Evolutionary conservation across 2,329 filamentous ascomycete genomes (phyloP), one percentile per base, ranked within the genome.

Genomic region (Paracorniculantispora psalliotae): DNA sequence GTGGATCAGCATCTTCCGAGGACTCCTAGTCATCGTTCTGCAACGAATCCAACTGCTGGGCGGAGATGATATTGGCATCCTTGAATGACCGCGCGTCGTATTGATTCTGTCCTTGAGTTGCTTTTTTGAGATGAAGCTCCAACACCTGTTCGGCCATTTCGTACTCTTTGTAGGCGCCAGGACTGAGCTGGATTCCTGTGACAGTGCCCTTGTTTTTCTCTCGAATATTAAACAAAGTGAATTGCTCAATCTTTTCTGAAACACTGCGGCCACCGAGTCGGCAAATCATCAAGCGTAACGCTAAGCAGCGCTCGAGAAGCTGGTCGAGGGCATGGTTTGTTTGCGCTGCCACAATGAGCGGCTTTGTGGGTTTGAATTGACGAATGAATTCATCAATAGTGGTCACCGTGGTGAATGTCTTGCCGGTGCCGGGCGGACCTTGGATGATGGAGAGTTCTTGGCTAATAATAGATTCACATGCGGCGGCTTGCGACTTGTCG

Each of bases 281-380:
- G 79, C 63, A 62, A 4, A 72, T 88, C 2, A 69, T 72, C 0
- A 65, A 57, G 1, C 75, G 68, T 26, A 12, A 51, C 2, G 13
- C 13, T 1, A 84, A 77, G 17, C 91, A 78, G 57, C 87, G 83
- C 1, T 76, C 74, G 0, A 96, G 76, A 0, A 97, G 77, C 68
- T 96, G 92, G 65, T 97, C 92, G 0, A 96, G 75, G 0, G 92
- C 92, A 71, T 96, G 91, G 61, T 97, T 97, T 0, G 92, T 97
- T 66, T 96, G 91, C 8, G 91, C 91, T 0, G 91, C 83, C 3
- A 96, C 79, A 21, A 96, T 79, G 30, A 97, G 86, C 0, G 90
- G 90, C 66, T 83, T 79, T 56, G 92, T 75, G 1, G 87, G 77
- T 49, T 82, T 84, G 6, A 25, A 23, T 9, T 39, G 37, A 5